A percentile compares a stretch with the other conserved stretches of the same genome.
phyloP scores from a whole-genome alignment of 805 yeast genomes.

The Saturnispora saitoi region DNA sequence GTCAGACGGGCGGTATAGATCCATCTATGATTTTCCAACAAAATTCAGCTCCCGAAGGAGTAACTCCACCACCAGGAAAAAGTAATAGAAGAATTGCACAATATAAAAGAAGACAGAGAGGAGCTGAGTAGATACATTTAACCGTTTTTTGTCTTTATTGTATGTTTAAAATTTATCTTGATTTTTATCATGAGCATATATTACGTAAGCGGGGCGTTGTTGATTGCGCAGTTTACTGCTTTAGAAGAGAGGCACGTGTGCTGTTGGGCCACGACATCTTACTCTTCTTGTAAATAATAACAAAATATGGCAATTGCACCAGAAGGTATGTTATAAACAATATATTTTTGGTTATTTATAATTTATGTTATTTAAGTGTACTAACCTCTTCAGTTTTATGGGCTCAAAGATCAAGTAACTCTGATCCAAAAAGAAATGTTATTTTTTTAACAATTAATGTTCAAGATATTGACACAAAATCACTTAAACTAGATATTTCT shows the following conservation, averaged over 20 bases:
- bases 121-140: background rate
- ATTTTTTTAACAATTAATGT: conserved; percentile 67
- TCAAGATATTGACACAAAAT: conserved; percentile 45
- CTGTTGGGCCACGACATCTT: too few species aligned
- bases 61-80: background rate
- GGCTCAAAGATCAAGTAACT: conserved; percentile 92
- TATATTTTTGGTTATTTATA: too few species aligned
- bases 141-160: background rate
- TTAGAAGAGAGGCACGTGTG: background rate
- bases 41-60: background rate
- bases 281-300: background rate
- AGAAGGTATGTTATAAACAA: conserved; percentile 24
- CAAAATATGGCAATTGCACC: conserved; percentile 23
- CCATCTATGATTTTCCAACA: conserved; percentile 4
- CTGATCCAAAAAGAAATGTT: conserved; percentile 64
- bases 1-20: conserved; percentile 1
- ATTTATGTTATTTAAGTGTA: background rate
- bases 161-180: background rate
- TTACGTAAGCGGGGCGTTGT: conserved; percentile 1
- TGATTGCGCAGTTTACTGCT: background rate
- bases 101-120: background rate
- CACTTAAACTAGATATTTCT: conserved; percentile 44
- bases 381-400: conserved; percentile 48
- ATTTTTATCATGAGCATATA: background rate
- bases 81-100: conserved; percentile 3